Evolutionary conservation across 352 stramenopile genomes (phyloP).

Genomic region (Phytopythium aichiense): DNA sequence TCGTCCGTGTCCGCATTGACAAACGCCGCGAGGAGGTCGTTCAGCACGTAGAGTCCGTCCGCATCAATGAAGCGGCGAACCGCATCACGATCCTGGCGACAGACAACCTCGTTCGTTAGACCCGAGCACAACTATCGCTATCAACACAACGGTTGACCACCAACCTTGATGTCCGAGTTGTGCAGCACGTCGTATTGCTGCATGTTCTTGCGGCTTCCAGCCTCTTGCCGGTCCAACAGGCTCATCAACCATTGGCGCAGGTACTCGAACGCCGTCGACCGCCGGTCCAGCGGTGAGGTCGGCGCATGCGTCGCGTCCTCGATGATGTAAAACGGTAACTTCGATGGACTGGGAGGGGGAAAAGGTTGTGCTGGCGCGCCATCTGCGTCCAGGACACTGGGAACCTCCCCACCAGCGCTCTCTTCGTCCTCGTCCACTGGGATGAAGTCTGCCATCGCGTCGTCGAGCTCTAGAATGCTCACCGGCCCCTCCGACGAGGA

Average conservation of each 20-base stretch:
- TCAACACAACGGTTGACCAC: background rate
- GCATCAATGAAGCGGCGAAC: constrained; percentile 58
- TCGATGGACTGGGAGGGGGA: background rate
- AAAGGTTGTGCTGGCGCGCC: background rate
- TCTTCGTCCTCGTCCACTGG: constrained; percentile 23
- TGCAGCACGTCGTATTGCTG: constrained; percentile 57
- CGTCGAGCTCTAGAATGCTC: constrained; percentile 32
- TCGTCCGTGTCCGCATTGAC: constrained; percentile 24
- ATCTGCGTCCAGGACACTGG: background rate
- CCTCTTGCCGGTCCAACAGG: constrained; percentile 44
- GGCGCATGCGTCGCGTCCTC: constrained; percentile 23
- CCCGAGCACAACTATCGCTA: background rate
- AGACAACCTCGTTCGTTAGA: background rate
- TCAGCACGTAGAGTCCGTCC: constrained; percentile 52
- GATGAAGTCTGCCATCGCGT: constrained; percentile 27
- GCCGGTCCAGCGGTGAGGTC: constrained; percentile 36
- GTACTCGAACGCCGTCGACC: constrained; percentile 50
- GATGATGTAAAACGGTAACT: constrained; percentile 46
- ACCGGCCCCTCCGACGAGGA: background rate
- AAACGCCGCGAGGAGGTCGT: constrained; percentile 40
- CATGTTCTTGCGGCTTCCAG: constrained; percentile 29
- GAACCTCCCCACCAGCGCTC: constrained; percentile 1
- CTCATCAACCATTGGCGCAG: constrained; percentile 50
- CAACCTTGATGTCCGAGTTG: constrained; percentile 49
- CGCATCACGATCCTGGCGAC: constrained; percentile 41